These are phyloP conservation scores for Phytophthora sansomeana DNA, from an alignment of 352 stramenopile genomes.

Conservation along the genomic window DNA sequence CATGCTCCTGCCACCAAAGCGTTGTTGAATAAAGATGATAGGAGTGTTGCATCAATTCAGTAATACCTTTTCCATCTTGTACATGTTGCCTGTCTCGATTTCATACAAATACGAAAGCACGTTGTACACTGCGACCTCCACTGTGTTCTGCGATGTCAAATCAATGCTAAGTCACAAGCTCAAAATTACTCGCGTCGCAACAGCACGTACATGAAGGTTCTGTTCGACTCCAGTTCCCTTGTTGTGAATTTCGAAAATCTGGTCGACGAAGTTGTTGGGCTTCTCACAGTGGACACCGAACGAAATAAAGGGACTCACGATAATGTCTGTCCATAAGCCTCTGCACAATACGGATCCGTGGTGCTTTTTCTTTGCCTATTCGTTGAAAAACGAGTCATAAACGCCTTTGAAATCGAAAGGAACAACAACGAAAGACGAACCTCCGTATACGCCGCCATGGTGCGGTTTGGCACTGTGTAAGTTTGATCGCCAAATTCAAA, in stretches of 20 bases:
- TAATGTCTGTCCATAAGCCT: conserved; percentile 93
- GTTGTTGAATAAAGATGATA: neutral
- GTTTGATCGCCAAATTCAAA: conserved; percentile 96
- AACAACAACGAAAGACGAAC: conserved; percentile 34
- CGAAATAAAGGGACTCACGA: conserved; percentile 91
- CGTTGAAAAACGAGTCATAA: conserved; percentile 2
- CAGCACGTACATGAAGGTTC: conserved; percentile 85
- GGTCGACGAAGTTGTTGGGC: conserved; percentile 75
- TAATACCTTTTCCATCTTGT: conserved; percentile 87
- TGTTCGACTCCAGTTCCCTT: conserved; percentile 94
- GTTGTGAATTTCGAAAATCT: conserved; percentile 94
- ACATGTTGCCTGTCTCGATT: conserved; percentile 87
- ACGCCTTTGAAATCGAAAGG: neutral
- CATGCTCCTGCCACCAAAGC: conserved; percentile 52
- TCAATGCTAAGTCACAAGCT: neutral
- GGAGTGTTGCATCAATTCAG: too few relatives aligned
- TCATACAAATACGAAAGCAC: conserved; percentile 92
- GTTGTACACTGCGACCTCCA: conserved; percentile 94
- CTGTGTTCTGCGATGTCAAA: conserved; percentile 74
- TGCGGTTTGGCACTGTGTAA: conserved; percentile 92
- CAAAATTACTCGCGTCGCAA: neutral
- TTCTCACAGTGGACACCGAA: conserved; percentile 90
- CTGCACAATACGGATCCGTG: conserved; percentile 82
- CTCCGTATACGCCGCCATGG: conserved; percentile 91
- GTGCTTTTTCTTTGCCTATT: conserved; percentile 69